phyloP scores from a whole-genome alignment of 805 yeast genomes.

The Candida methanosorbosa region DNA sequence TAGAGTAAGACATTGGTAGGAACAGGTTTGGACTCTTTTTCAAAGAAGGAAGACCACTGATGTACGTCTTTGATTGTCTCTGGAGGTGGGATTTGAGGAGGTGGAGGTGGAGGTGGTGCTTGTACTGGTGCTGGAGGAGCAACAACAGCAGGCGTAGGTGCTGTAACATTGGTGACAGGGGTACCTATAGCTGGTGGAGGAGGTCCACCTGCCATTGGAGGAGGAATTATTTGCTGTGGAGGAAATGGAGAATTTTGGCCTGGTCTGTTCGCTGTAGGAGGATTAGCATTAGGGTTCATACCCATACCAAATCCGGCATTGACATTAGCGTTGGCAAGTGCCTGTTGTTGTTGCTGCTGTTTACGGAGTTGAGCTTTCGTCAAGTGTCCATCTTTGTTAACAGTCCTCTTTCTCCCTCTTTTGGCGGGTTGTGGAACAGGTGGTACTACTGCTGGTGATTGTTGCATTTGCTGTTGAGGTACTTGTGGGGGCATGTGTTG shows the following conservation, averaged over 20 bases:
- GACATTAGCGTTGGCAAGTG: slow-evolving; percentile 2
- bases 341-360: slow-evolving; percentile 8
- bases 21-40: slow-evolving; percentile 17
- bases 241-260: slow-evolving; percentile 2
- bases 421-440: too few species aligned
- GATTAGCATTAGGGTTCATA: slow-evolving; percentile 1
- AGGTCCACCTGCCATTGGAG: background rate
- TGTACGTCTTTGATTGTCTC: slow-evolving; percentile 21
- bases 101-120: slow-evolving; percentile 15
- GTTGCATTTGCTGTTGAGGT: too few species aligned
- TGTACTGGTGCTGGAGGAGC: slow-evolving; percentile 2
- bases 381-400: too few species aligned
- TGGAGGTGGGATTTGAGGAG: slow-evolving; percentile 27
- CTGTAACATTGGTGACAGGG: background rate
- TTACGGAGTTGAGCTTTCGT: too few species aligned
- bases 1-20: slow-evolving; percentile 45
- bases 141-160: slow-evolving; percentile 13
- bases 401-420: too few species aligned
- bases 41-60: slow-evolving; percentile 49
- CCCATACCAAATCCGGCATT: slow-evolving; percentile 1
- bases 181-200: background rate
- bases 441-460: too few species aligned
- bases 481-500: too few species aligned
- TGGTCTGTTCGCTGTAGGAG: slow-evolving; percentile 1
- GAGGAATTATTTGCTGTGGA: background rate